These are phyloP conservation scores for Rhizopus sp. DNA, from an alignment of 371 early-diverging fungal genomes.

Conservation along the genomic window DNA sequence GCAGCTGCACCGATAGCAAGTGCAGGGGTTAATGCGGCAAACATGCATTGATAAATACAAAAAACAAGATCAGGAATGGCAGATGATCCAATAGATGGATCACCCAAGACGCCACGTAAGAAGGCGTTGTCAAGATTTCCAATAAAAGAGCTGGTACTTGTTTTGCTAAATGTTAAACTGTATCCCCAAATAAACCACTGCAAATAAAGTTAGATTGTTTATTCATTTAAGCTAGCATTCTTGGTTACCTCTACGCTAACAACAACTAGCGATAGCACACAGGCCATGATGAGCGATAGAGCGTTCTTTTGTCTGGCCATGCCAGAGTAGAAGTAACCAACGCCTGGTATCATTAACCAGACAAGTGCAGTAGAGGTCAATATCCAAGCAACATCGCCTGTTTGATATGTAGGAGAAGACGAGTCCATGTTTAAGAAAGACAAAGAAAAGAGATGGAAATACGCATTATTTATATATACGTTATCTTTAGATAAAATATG, in stretches of 20 bases:
- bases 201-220: neutral
- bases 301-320: slow-evolving; percentile 86
- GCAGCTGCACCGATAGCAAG: slow-evolving; percentile 88
- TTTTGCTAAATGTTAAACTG: slow-evolving; percentile 80
- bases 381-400: slow-evolving; percentile 76
- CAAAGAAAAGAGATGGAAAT: slow-evolving; percentile 1
- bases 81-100: slow-evolving; percentile 56
- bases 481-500: neutral
- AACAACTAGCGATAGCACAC: slow-evolving; percentile 66
- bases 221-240: neutral
- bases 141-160: slow-evolving; percentile 63
- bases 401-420: slow-evolving; percentile 29
- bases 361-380: slow-evolving; percentile 75
- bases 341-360: slow-evolving; percentile 84
- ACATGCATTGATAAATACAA: slow-evolving; percentile 79
- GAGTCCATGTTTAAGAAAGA: slow-evolving; percentile 13
- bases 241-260: slow-evolving; percentile 53
- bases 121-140: slow-evolving; percentile 81
- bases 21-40: slow-evolving; percentile 87
- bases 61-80: slow-evolving; percentile 74
- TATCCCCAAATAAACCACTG: slow-evolving; percentile 91
- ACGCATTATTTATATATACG: neutral
- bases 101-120: slow-evolving; percentile 58
- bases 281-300: slow-evolving; percentile 71
- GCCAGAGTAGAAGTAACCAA: slow-evolving; percentile 91